These are phyloP conservation scores for Suillus tomentosus DNA, from an alignment of 768 basidiomycete species.

Conservation along the genomic window DNA sequence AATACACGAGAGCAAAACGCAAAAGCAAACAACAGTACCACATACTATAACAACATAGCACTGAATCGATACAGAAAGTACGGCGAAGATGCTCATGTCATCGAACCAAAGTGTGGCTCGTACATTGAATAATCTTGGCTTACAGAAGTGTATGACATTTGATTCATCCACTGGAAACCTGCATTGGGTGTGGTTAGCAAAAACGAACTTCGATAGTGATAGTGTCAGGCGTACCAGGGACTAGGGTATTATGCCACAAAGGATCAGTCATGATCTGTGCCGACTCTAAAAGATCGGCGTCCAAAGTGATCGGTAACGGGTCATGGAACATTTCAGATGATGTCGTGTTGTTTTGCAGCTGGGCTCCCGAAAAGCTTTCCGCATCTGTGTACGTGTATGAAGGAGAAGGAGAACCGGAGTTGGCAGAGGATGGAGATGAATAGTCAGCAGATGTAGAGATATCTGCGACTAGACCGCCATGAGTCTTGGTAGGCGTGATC, in stretches of 20 bases:
- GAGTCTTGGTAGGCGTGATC: background rate
- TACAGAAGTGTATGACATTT: slow-evolving; percentile 20
- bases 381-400: background rate
- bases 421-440: slow-evolving; percentile 38
- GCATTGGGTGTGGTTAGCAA: background rate
- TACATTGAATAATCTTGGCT: slow-evolving; percentile 32
- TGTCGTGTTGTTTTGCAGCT: background rate
- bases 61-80: background rate
- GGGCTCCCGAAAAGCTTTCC: background rate
- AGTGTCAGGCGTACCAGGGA: slow-evolving; percentile 49
- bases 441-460: slow-evolving; percentile 31
- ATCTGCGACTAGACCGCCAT: background rate
- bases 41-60: slow-evolving; percentile 8
- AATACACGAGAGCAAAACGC: slow-evolving; percentile 6
- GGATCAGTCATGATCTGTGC: slow-evolving; percentile 61
- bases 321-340: slow-evolving; percentile 49
- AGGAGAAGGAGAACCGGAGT: slow-evolving; percentile 21
- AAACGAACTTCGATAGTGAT: background rate
- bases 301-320: slow-evolving; percentile 48
- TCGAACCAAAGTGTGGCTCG: slow-evolving; percentile 20
- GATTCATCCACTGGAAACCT: slow-evolving; percentile 41
- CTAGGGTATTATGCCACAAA: slow-evolving; percentile 54
- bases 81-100: slow-evolving; percentile 11
- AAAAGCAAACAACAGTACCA: slow-evolving; percentile 3
- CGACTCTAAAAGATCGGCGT: slow-evolving; percentile 60